A percentile compares a stretch with the other conserved stretches of the same genome.
These are phyloP conservation scores for Mycosphaerelloides madeirae DNA, from an alignment of 2,329 filamentous ascomycete species.

Conservation along the genomic window DNA sequence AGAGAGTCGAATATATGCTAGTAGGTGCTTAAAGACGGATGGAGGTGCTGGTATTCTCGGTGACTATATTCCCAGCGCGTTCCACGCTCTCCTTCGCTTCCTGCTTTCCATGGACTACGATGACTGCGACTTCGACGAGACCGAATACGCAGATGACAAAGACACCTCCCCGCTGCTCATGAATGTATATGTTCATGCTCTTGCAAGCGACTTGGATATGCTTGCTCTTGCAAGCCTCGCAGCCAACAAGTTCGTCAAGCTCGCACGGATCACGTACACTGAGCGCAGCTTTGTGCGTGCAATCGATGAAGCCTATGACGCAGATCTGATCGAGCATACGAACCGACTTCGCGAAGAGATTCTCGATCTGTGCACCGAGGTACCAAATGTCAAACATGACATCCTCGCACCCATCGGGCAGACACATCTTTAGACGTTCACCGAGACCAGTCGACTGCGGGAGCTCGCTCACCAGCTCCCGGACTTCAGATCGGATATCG, in stretches of 20 bases:
- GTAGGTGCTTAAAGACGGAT: no score
- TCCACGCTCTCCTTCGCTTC: not conserved
- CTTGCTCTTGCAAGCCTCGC: not conserved
- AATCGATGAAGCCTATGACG: not conserved
- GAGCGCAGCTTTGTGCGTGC: not conserved
- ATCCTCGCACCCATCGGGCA: no score
- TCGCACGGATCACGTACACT: not conserved
- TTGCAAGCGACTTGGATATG: not conserved
- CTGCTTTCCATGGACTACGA: not conserved
- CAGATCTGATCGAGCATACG: no score
- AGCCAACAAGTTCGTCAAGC: not conserved
- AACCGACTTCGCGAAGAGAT: no score
- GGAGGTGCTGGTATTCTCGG: not conserved
- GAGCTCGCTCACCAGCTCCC: no score
- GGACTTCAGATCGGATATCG: no score
- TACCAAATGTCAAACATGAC: no score
- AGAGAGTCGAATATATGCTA: no score
- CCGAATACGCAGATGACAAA: not conserved
- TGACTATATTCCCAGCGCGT: not conserved
- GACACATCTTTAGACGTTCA: no score
- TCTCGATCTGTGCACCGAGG: no score
- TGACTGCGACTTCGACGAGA: not conserved
- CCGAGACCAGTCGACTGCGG: no score
- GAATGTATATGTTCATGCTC: not conserved
- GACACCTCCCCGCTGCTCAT: not conserved